Conservation (phyloP, 2,329 filamentous ascomycete species). For the Cytospora piceae region DNA sequence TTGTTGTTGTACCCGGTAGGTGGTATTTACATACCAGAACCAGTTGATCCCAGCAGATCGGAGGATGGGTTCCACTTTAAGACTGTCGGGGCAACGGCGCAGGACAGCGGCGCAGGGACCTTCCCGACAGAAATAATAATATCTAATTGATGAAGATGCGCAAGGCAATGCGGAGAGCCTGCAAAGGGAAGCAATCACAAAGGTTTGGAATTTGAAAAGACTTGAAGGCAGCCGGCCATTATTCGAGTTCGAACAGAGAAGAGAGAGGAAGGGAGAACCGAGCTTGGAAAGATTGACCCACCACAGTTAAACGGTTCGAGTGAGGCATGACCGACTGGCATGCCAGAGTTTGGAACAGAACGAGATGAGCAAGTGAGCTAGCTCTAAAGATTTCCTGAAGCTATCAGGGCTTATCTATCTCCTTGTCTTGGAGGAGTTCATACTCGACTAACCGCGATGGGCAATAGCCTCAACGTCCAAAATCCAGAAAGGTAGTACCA, state of each 20-base stretch:
- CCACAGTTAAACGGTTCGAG: not conserved
- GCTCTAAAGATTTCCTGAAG: no score
- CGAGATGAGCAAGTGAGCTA: not conserved
- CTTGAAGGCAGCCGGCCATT: not conserved
- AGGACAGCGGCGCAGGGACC: slow-evolving; percentile 3
- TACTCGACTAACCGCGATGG: not conserved
- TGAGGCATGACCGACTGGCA: not conserved
- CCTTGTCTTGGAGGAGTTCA: no score
- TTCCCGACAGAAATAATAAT: not conserved
- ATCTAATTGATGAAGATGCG: not conserved
- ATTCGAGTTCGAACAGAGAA: not conserved
- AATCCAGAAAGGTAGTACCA: not conserved
- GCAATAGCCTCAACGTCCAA: not conserved
- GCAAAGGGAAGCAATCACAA: not conserved
- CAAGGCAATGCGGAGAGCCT: not conserved
- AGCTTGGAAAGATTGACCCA: not conserved
- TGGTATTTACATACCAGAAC: slow-evolving; percentile 7
- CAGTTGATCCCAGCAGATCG: slow-evolving; percentile 16
- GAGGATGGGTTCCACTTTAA: slow-evolving; percentile 18
- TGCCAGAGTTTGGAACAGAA: not conserved
- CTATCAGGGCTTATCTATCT: no score
- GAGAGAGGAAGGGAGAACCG: not conserved
- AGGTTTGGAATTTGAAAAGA: not conserved
- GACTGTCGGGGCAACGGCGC: slow-evolving; percentile 28
- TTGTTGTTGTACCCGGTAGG: slow-evolving; percentile 11